A percentile compares a stretch with the other conserved stretches of the same genome.
Evolutionary conservation across 768 basidiomycete species (phyloP).

Genomic region (Nidularia pulvinata): DNA sequence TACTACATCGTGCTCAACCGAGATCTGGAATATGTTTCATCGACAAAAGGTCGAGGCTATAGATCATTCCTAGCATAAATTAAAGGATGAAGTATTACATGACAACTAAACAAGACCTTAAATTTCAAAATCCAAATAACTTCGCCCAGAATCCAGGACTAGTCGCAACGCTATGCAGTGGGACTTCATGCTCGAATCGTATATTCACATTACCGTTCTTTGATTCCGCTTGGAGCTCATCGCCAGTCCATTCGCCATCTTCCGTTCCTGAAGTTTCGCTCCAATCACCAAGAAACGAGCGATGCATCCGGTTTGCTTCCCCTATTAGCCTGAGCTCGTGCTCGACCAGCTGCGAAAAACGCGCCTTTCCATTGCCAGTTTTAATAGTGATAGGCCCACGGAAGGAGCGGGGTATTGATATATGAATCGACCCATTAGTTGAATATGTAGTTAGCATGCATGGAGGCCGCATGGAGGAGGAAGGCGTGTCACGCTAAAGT

Average conservation of each 20-base stretch:
- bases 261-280: slow-evolving; percentile 5
- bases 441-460: slow-evolving; percentile 16
- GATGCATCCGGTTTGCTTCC: slow-evolving; percentile 21
- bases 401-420: slow-evolving; percentile 40
- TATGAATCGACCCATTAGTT: slow-evolving; percentile 22
- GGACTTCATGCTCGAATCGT: slow-evolving; percentile 30
- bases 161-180: slow-evolving; percentile 3
- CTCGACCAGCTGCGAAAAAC: slow-evolving; percentile 24
- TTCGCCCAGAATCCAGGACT: slow-evolving; percentile 16
- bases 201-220: slow-evolving; percentile 31
- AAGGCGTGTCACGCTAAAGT: slow-evolving; percentile 13
- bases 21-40: no score
- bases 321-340: slow-evolving; percentile 24
- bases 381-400: slow-evolving; percentile 26
- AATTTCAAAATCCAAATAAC: slow-evolving; percentile 18
- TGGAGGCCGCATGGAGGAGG: slow-evolving; percentile 13
- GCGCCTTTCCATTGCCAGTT: slow-evolving; percentile 19
- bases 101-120: no score
- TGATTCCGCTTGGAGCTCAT: slow-evolving; percentile 28
- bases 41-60: no score
- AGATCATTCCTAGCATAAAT: no score
- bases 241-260: slow-evolving; percentile 24
- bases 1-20: no score
- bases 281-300: slow-evolving; percentile 33
- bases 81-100: no score